phyloP scores from a whole-genome alignment of 116 monocot genomes.

The Phalaenopsis hybrid region DNA sequence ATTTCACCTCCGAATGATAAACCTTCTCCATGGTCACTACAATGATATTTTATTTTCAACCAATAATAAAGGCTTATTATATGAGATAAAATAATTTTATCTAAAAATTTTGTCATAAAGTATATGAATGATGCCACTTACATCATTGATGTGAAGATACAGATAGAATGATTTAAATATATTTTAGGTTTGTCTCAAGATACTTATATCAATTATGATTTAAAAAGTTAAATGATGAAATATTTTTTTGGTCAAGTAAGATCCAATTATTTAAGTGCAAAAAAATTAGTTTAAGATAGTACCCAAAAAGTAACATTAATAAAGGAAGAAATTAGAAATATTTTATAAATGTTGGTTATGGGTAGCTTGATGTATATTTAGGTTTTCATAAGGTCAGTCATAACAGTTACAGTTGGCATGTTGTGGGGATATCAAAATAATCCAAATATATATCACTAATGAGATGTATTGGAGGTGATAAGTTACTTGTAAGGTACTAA shows the following conservation, averaged over 20 bases:
- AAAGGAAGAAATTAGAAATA: background rate
- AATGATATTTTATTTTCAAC: conserved; percentile 2
- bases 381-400: background rate
- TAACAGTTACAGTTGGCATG: background rate
- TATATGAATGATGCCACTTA: too few species aligned
- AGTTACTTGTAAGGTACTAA: background rate
- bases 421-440: background rate
- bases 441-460: background rate
- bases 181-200: background rate
- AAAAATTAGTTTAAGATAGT: background rate
- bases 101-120: background rate
- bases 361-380: background rate
- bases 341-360: background rate
- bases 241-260: background rate
- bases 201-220: background rate
- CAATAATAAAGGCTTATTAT: background rate
- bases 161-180: background rate
- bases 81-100: background rate
- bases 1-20: too few species aligned
- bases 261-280: background rate
- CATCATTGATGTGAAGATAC: background rate
- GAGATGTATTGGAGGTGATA: background rate
- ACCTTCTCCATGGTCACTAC: too few species aligned
- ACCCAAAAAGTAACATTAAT: background rate
- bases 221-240: background rate